A percentile compares a stretch with the other conserved stretches of the same genome.
Conservation (phyloP, 768 basidiomycete genomes). For the Cystobasidium onofrii region DNA sequence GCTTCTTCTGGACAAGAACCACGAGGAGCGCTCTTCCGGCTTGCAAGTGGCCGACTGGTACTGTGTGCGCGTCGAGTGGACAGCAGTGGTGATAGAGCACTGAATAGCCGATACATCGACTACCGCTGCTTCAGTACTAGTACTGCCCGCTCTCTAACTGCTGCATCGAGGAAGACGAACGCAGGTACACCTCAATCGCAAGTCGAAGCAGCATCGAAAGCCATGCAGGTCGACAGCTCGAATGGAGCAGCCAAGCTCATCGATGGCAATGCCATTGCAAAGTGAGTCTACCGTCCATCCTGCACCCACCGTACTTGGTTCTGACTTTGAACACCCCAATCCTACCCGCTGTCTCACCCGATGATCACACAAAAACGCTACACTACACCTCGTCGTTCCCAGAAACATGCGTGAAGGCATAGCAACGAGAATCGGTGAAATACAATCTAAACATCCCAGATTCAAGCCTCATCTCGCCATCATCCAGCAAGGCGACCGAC, state of each 20-base stretch:
- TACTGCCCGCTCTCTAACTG: not conserved
- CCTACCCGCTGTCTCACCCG: not conserved
- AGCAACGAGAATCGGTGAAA: slow-evolving; percentile 58
- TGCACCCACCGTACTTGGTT: no score
- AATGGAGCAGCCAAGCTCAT: slow-evolving; percentile 52
- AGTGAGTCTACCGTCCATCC: no score
- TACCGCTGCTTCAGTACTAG: not conserved
- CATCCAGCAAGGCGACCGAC: slow-evolving; percentile 83
- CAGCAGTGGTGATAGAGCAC: no score
- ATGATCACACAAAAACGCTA: not conserved
- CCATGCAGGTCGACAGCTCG: not conserved
- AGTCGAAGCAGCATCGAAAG: not conserved
- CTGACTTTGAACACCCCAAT: no score
- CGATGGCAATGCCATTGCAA: slow-evolving; percentile 75
- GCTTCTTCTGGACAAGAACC: not conserved
- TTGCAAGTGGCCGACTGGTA: not conserved
- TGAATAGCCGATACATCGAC: no score
- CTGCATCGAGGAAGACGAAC: not conserved
- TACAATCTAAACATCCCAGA: slow-evolving; percentile 65
- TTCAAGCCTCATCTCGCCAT: slow-evolving; percentile 86
- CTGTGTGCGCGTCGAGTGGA: no score
- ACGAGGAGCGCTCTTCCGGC: not conserved
- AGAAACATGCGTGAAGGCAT: slow-evolving; percentile 75
- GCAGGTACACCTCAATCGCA: not conserved
- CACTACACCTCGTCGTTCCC: not conserved